Base-by-base conservation (phyloP, 2,329 filamentous ascomycete genomes). In the Sarocladium oryzae region DNA sequence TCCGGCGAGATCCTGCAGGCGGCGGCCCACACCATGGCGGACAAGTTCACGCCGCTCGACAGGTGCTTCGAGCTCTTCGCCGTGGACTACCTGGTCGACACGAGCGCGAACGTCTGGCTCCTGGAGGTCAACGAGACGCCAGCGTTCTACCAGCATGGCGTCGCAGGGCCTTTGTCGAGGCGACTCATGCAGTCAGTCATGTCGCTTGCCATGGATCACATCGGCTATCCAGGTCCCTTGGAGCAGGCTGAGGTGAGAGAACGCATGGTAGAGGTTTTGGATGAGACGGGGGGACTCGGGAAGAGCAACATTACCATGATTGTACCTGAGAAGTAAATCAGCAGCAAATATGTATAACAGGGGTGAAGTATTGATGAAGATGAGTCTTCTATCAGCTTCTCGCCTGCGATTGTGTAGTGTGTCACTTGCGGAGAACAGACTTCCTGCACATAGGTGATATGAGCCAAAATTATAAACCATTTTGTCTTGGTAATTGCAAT, bases 101-200 rank as follows among this genome's bases (percentile, higher is more conserved):
- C 56, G 0, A 51, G 52, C 0, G 68, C 66, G 0, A 60, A 50
- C 0, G 63, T 60, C 0, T 70, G 68, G 68, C 50, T 70, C 0
- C 51, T 70, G 0, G 68, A 70, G 52, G 66, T 65, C 1, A 70
- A 70, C 16, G 66, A 69, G 56, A 67, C 66, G 20, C 68, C 68
- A 0, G 67, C 67, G 0, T 69, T 70, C 36, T 70, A 70, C 38
- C 52, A 69, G 18, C 56, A 64, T 1, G 65, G 63, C 0, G 59
- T 65, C 1, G 65, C 67, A 0, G 66, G 66, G 0, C 57, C 61
- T n/a, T 33, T 70, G 41, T 61, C 67, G 0, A 28, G 61, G 35
- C 54, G 65, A 0, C 54, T 70, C 2, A 68, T 70, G 66, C 66
- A 70, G 54, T 64, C 65, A 2, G 56, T 69, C 2, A 49, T 70